A percentile compares a stretch with the other conserved stretches of the same genome.
These are phyloP conservation scores for Dendrobium chrysotoxum DNA, from an alignment of 106 monocot genomes.

Conservation along the genomic window DNA sequence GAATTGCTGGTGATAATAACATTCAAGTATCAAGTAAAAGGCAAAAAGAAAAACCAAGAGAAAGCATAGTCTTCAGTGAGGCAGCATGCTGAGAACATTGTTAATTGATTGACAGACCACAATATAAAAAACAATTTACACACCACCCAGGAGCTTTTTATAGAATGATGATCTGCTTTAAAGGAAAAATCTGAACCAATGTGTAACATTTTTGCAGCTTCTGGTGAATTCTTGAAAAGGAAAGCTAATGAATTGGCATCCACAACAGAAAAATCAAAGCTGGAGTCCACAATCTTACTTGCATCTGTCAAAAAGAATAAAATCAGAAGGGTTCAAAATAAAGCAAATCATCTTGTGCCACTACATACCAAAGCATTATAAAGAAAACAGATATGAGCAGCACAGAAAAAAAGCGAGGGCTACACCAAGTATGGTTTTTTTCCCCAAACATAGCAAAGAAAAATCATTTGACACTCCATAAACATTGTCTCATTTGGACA, in stretches of 20 bases:
- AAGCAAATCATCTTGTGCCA: background rate
- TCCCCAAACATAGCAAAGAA: background rate
- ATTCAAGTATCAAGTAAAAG: background rate
- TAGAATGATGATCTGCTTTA: conserved; percentile 40
- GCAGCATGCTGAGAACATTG: background rate
- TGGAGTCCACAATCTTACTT: conserved; percentile 52
- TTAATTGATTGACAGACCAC: background rate
- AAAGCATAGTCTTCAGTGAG: background rate
- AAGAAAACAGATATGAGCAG: background rate
- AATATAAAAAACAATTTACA: conserved; percentile 11
- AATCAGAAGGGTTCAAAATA: background rate
- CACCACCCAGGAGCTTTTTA: conserved; percentile 87
- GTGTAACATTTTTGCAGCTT: conserved; percentile 57
- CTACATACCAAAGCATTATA: background rate
- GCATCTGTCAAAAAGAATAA: conserved; percentile 35
- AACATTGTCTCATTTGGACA: background rate
- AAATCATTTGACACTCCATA: background rate
- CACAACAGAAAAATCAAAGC: conserved; percentile 77
- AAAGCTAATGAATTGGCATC: conserved; percentile 90
- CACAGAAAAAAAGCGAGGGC: background rate
- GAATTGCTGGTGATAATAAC: background rate
- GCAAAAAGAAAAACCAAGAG: background rate
- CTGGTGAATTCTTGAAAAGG: conserved; percentile 86
- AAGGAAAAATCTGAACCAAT: conserved; percentile 41
- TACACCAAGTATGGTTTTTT: background rate